Conservation (phyloP, 805 yeast genomes). For the Candida rishiriensis region DNA sequence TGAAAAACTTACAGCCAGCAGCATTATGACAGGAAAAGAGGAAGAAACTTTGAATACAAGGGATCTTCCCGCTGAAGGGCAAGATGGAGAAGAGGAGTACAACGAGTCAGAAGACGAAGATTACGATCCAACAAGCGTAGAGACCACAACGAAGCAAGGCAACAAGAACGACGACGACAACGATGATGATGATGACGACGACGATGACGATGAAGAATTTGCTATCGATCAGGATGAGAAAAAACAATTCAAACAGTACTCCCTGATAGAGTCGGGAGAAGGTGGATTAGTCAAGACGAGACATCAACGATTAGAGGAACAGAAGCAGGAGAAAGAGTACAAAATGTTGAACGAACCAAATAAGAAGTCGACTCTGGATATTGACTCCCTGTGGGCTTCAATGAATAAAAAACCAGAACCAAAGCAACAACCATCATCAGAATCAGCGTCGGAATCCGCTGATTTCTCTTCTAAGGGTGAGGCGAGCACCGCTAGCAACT, state of each 20-base stretch:
- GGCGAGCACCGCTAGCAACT: too few species aligned
- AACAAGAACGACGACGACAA: conserved; percentile 5
- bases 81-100: conserved; percentile 31
- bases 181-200: conserved; percentile 22
- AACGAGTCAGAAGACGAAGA: conserved; percentile 57
- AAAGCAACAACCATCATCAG: background rate
- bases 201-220: conserved; percentile 32
- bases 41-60: background rate
- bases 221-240: conserved; percentile 29
- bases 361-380: conserved; percentile 33
- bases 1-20: too few species aligned
- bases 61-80: background rate
- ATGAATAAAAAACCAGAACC: conserved; percentile 33
- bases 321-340: conserved; percentile 18
- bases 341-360: conserved; percentile 11
- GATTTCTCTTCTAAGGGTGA: too few species aligned
- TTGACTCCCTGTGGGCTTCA: conserved; percentile 52
- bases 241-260: conserved; percentile 35
- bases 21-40: background rate
- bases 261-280: conserved; percentile 47
- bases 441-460: too few species aligned
- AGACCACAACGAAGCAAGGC: background rate
- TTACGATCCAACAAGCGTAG: conserved; percentile 36
- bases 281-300: conserved; percentile 74
- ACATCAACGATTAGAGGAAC: conserved; percentile 50